Percentiles rank a stretch among this genome's conserved stretches.
Evolutionary conservation across 1,284 basidiomycete genomes (phyloP).

Genomic region (Tremellales sp.): DNA sequence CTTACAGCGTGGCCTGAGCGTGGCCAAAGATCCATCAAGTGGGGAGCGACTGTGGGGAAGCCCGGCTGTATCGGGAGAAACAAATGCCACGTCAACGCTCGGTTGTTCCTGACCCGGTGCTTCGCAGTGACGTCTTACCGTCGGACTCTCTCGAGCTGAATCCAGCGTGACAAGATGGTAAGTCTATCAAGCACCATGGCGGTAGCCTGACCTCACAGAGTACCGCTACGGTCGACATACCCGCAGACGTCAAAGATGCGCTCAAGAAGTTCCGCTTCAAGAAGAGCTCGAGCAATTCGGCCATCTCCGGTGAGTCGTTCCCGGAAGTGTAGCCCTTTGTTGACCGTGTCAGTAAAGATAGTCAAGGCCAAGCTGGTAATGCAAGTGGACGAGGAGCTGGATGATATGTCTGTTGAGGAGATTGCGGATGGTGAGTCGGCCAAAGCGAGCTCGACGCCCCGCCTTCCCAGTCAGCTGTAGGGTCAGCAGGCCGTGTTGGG

Average conservation of each 20-base stretch:
- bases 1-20: no score
- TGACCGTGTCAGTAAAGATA: conserved; percentile 61
- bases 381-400: conserved; percentile 75
- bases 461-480: not conserved
- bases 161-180: no score
- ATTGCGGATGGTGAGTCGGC: conserved; percentile 66
- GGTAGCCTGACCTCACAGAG: no score
- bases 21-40: no score
- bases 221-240: conserved; percentile 74
- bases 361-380: conserved; percentile 72
- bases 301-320: conserved; percentile 55
- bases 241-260: conserved; percentile 65
- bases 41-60: no score
- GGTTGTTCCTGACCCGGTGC: no score
- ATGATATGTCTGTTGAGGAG: conserved; percentile 70
- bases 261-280: conserved; percentile 80
- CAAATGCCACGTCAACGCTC: no score
- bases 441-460: not conserved
- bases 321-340: not conserved
- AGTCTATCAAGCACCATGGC: no score
- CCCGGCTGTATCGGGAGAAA: no score
- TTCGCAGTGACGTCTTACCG: no score
- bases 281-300: conserved; percentile 62
- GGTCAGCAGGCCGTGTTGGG: no score
- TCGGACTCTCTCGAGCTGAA: no score